Conservation (phyloP, 2,329 filamentous ascomycete genomes). For the Colletotrichum musicola region DNA sequence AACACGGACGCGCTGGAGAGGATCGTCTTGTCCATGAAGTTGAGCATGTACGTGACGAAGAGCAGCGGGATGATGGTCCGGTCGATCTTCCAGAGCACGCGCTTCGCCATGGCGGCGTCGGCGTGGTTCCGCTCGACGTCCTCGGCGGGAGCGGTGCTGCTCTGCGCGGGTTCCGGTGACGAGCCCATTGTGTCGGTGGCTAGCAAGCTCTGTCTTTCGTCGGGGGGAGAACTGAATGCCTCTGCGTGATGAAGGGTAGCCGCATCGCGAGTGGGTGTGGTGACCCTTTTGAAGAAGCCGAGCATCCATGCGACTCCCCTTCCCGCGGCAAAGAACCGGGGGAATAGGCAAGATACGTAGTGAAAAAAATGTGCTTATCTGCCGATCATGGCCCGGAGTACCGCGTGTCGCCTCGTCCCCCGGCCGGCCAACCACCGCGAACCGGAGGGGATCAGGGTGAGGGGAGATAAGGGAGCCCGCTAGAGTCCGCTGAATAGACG, state of each 20-base stretch:
- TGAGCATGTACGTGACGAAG: constrained; percentile 69
- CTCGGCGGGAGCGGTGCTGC: constrained; percentile 1
- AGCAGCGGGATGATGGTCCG: constrained; percentile 66
- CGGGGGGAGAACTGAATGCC: constrained; percentile 7
- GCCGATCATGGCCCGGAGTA: constrained; percentile 23
- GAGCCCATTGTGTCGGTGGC: constrained; percentile 31
- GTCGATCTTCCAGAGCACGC: constrained; percentile 68
- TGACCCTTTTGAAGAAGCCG: constrained; percentile 29
- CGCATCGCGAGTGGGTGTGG: constrained; percentile 5
- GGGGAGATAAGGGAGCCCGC: constrained; percentile 33
- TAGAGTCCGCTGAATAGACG: constrained; percentile 34
- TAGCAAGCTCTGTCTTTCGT: constrained; percentile 25
- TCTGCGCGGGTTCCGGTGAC: constrained; percentile 12
- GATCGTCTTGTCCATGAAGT: constrained; percentile 73
- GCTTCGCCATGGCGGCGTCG: constrained; percentile 44
- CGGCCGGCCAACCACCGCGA: constrained; percentile 16
- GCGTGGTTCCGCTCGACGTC: constrained; percentile 26
- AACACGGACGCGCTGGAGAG: constrained; percentile 69
- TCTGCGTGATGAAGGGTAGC: not conserved
- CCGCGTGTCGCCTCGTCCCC: constrained; percentile 2
- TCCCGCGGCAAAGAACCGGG: constrained; percentile 13
- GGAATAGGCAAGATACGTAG: too few species aligned
- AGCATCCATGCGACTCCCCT: constrained; percentile 7
- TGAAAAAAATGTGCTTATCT: constrained; percentile 19
- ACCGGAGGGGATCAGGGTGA: not conserved